These are phyloP conservation scores for Lachancea lanzarotensis DNA, from an alignment of 805 yeast genomes.

Conservation along the genomic window DNA sequence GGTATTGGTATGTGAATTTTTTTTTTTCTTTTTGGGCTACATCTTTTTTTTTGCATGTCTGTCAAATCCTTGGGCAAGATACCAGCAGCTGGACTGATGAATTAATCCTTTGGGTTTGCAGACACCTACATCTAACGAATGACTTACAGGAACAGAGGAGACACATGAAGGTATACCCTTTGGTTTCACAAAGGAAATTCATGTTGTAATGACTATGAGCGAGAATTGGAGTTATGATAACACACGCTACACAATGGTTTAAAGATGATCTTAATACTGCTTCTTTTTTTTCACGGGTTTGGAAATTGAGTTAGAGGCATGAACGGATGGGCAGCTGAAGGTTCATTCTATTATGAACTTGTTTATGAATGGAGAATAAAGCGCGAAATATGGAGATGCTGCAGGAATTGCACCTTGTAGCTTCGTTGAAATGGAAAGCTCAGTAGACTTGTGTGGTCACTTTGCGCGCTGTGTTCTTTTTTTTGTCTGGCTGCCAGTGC, in stretches of 20 bases:
- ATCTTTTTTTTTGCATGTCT: neutral
- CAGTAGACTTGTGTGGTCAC: neutral
- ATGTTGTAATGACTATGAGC: neutral
- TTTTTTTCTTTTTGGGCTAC: neutral
- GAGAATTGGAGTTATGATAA: slow-evolving; percentile 4
- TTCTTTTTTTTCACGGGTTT: neutral
- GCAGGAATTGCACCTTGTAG: slow-evolving; percentile 1
- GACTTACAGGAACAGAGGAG: slow-evolving; percentile 7
- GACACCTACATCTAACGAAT: slow-evolving; percentile 5
- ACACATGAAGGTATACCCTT: neutral
- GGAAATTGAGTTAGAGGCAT: slow-evolving; percentile 1
- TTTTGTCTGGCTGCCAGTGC: slow-evolving; percentile 5
- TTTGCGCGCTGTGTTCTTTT: slow-evolving; percentile 1
- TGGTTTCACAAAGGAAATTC: neutral
- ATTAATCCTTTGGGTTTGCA: neutral
- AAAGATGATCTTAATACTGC: slow-evolving; percentile 8
- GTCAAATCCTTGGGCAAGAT: neutral
- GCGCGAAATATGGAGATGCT: slow-evolving; percentile 7
- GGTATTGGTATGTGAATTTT: slow-evolving; percentile 86
- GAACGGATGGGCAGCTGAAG: slow-evolving; percentile 7
- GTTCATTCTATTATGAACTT: slow-evolving; percentile 3
- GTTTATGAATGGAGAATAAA: slow-evolving; percentile 1
- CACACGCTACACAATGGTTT: slow-evolving; percentile 8
- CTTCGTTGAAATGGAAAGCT: slow-evolving; percentile 4
- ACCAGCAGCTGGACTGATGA: slow-evolving; percentile 2